Evolutionary conservation across 2,329 filamentous ascomycete genomes (phyloP), one percentile per base, ranked within the genome.

Genomic region (Lachnellula arida): DNA sequence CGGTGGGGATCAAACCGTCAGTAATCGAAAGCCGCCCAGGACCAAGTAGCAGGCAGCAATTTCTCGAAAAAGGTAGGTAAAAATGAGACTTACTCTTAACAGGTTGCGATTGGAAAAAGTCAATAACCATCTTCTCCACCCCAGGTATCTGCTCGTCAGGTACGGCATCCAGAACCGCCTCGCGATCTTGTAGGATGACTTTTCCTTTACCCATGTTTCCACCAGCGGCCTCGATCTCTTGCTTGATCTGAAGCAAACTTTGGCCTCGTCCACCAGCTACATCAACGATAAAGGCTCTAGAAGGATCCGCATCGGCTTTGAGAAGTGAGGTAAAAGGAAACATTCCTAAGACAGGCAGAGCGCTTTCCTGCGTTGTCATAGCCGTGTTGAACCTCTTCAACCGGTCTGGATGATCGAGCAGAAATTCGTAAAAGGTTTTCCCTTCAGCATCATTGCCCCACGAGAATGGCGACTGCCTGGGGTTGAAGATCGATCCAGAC

Each of bases 391-490:
- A 68, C 12, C 55, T 55, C 15, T 62, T 55, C n/a, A 66, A 48
- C 11, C 65, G 60, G 14, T 61, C 54, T 3, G 62, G 62, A 25
- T 65, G 53, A 22, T 61, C 61, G 14, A 62, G 60, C 32, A 68
- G 53, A 5, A 67, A 61, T 47, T 68, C 55, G 48, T 63, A 68
- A 40, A 64, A 67, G 32, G 58, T 63, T 42, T 60, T 60, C 19
- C 65, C 65, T 42, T 62, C 56, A 17, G 54, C 55, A 17, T 59
- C 47, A 44, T 65, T 59, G 22, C 52, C 53, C 62, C 61, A 67
- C 4, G 63, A 57, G 46, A 59, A 65, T 22, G 66, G 65, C 14
- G 54, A 51, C 34, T 51, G 48, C 19, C 49, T 57, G 6, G 54
- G 44, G 32, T 59, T 54, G 11, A 58, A 42, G 43, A 64, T 51